phyloP scores from a whole-genome alignment of 2,329 filamentous ascomycete genomes.

The Fusarium verticillioides region DNA sequence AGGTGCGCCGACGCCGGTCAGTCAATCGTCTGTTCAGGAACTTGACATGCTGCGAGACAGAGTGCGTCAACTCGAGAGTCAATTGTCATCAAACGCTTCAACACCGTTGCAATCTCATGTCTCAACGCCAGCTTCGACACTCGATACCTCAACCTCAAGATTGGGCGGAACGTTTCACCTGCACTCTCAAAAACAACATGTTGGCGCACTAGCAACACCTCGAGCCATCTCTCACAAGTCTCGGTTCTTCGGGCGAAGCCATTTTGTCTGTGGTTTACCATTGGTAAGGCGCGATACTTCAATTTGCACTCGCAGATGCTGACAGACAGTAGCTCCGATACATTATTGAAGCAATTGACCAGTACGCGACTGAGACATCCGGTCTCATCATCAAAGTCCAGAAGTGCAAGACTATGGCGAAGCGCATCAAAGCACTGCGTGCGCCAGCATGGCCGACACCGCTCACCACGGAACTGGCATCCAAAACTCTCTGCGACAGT shows the following conservation, averaged over 20 bases:
- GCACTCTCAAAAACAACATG: conserved; percentile 49
- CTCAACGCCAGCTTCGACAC: conserved; percentile 18
- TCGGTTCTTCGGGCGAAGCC: conserved; percentile 66
- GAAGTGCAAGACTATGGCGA: conserved; percentile 64
- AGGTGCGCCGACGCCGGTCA: neutral
- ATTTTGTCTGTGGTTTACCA: conserved; percentile 63
- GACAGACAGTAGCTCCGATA: conserved; percentile 52
- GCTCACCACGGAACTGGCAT: conserved; percentile 58
- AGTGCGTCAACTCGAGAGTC: conserved; percentile 27
- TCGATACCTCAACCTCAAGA: conserved; percentile 49
- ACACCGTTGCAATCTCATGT: neutral
- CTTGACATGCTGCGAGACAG: conserved; percentile 21
- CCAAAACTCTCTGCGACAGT: conserved; percentile 56
- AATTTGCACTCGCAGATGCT: accelerated
- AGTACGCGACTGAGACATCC: conserved; percentile 51
- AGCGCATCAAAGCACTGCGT: conserved; percentile 61
- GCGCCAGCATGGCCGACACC: conserved; percentile 59
- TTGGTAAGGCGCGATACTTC: conserved; percentile 51
- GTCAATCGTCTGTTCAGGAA: conserved; percentile 20
- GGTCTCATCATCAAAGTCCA: conserved; percentile 53
- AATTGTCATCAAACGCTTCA: neutral
- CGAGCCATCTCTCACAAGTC: conserved; percentile 65
- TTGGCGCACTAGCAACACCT: conserved; percentile 47
- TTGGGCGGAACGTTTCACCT: conserved; percentile 58
- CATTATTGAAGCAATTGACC: conserved; percentile 58